Base-by-base conservation (phyloP, 192 early-diverging fungal species). In the Backusella australiensis region DNA sequence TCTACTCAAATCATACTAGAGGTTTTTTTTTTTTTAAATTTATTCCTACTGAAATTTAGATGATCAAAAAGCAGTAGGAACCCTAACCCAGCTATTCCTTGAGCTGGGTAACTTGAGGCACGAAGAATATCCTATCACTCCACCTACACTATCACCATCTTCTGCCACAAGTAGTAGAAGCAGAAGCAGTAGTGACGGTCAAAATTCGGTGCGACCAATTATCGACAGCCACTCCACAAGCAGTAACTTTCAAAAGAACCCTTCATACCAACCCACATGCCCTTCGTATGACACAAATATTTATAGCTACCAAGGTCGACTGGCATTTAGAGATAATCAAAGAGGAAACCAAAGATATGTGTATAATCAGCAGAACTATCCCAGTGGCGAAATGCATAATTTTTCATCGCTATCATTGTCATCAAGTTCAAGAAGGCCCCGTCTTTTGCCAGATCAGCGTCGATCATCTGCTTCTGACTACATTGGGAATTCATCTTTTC, bases 401-500 rank as follows among this genome's bases (percentile, higher is more conserved):
- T 63, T 29, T 29, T 63, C 56, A 23, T 26, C 23, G 1, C 1
- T 29, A 63, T 63, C 56, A 29, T 29, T 63, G 3, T 14, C 26
- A 63, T 12, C 56, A 29, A 29, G 21, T 63, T 29, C 56, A 19
- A 36, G 36, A 39, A 36, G 68, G 26, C 68, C 68, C 11, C 68
- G 35, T 5, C n/a, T 69, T 39, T 23, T 38, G 1, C 35, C 21
- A 12, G 68, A 69, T 12, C 68, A 39, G 21, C 34, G 68, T 26
- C 39, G 68, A 69, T 21, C 36, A 21, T 69, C 68, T 23, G 68
- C 35, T 69, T 69, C 68, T 41, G 68, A 69, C 9, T 69, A 69
- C 23, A 23, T 35, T 38, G 36, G 34, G 12, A 23, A 41, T 29
- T 12, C 26, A 63, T 63, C 23, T 29, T 11, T 29, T 12, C 56